phyloP scores from a whole-genome alignment of 129 eudicot genomes.

The Apium graveolens region DNA sequence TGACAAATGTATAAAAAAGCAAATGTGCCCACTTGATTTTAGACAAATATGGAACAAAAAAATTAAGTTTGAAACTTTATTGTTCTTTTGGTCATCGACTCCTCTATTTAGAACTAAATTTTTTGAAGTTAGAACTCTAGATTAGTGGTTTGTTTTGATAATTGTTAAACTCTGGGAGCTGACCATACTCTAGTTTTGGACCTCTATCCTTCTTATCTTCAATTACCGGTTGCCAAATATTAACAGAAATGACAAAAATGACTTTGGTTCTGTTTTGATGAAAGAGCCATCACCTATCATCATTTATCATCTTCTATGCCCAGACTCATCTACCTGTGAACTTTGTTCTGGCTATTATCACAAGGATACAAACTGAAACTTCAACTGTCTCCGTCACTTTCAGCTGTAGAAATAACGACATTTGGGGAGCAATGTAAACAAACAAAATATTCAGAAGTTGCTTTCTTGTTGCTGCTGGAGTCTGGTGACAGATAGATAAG shows the following conservation, averaged over 20 bases:
- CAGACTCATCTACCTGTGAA: neutral
- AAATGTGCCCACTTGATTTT: too few relatives aligned
- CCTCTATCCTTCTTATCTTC: neutral
- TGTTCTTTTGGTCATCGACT: neutral
- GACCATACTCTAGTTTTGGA: neutral
- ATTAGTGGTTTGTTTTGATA: neutral
- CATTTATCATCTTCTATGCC: neutral
- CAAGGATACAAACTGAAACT: neutral
- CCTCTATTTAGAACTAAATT: too few relatives aligned
- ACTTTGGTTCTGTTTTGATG: neutral
- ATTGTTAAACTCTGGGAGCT: neutral
- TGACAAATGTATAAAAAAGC: too few relatives aligned
- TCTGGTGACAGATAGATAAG: constrained; percentile 5
- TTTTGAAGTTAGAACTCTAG: neutral
- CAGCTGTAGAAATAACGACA: neutral
- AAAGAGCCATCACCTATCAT: neutral
- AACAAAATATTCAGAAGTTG: neutral
- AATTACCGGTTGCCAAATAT: neutral
- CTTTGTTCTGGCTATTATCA: neutral
- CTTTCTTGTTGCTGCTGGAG: neutral
- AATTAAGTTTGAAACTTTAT: too few relatives aligned
- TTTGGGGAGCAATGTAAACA: neutral
- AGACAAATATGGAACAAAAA: too few relatives aligned
- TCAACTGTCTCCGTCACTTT: neutral
- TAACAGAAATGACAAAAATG: neutral